phyloP scores from a whole-genome alignment of 495 filamentous ascomycete genomes.

The Aspergillus indologenus region DNA sequence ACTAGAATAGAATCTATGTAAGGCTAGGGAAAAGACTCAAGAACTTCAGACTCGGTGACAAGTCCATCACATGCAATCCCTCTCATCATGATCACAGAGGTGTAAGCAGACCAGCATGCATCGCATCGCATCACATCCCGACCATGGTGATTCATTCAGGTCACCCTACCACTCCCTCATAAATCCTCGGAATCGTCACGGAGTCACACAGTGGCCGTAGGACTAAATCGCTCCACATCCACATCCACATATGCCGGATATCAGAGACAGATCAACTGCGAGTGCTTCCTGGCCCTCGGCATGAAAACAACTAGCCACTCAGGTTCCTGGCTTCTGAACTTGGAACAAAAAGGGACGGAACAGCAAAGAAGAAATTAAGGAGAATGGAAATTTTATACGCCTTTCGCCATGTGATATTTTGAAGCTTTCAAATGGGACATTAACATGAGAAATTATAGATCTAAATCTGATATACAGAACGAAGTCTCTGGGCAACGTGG shows the following conservation, averaged over 20 bases:
- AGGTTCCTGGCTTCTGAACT: neutral
- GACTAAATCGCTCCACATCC: neutral
- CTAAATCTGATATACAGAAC: conserved; percentile 45
- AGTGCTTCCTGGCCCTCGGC: too few relatives aligned
- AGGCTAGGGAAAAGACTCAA: neutral
- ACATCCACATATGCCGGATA: neutral
- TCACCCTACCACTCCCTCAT: too few relatives aligned
- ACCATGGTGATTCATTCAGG: too few relatives aligned
- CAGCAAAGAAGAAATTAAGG: too few relatives aligned
- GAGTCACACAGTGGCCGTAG: too few relatives aligned
- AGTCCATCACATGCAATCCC: too few relatives aligned
- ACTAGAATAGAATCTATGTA: neutral
- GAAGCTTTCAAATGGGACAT: conserved; percentile 13
- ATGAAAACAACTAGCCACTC: neutral
- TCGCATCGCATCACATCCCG: too few relatives aligned
- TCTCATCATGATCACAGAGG: too few relatives aligned
- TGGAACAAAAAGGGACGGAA: neutral
- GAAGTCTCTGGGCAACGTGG: conserved; percentile 56
- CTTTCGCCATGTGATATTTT: conserved; percentile 25
- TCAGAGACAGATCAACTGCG: too few relatives aligned
- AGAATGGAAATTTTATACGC: conserved; percentile 27
- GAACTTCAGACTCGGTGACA: too few relatives aligned
- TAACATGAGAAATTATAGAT: conserved; percentile 15
- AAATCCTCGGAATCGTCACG: too few relatives aligned
- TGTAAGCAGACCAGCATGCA: too few relatives aligned